Conservation (phyloP, 2,329 filamentous ascomycete genomes). For the Neonectria neomacrospora region DNA sequence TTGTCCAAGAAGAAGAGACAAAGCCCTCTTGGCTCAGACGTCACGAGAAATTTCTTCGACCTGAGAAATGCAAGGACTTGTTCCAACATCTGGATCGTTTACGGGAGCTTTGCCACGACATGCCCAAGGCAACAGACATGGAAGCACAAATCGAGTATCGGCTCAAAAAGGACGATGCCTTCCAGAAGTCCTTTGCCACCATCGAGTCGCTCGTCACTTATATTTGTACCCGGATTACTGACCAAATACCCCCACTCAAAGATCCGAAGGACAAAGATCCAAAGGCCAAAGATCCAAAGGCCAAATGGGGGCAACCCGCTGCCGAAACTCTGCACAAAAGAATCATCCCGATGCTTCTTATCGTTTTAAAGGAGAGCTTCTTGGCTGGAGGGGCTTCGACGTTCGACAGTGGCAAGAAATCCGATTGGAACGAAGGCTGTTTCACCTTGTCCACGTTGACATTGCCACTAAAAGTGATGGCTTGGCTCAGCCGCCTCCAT, state of each 20-base stretch:
- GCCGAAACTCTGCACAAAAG: slow-evolving; percentile 27
- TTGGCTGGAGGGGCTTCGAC: slow-evolving; percentile 27
- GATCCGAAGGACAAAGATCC: slow-evolving; percentile 3
- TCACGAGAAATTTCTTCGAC: background rate
- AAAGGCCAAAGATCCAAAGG: background rate
- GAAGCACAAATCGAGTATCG: slow-evolving; percentile 32
- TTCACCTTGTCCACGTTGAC: slow-evolving; percentile 37
- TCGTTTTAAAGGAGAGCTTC: slow-evolving; percentile 38
- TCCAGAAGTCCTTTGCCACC: slow-evolving; percentile 23
- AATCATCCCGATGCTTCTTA: slow-evolving; percentile 44
- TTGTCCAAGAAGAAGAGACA: slow-evolving; percentile 2
- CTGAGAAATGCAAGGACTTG: slow-evolving; percentile 22
- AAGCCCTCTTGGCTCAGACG: slow-evolving; percentile 9
- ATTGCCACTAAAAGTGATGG: slow-evolving; percentile 25
- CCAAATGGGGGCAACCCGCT: slow-evolving; percentile 16
- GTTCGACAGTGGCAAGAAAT: background rate
- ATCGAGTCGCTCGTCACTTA: slow-evolving; percentile 24
- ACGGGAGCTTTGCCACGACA: slow-evolving; percentile 27
- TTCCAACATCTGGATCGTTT: slow-evolving; percentile 29
- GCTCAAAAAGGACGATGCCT: slow-evolving; percentile 4
- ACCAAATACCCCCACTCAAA: background rate
- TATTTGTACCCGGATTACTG: slow-evolving; percentile 21
- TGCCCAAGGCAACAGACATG: slow-evolving; percentile 27
- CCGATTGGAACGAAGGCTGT: slow-evolving; percentile 18
- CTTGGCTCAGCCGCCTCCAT: slow-evolving; percentile 35